A percentile compares a stretch with the other conserved stretches of the same genome.
These are phyloP conservation scores for Waltergamsia citrina DNA, from an alignment of 2,329 filamentous ascomycete genomes.

Conservation along the genomic window DNA sequence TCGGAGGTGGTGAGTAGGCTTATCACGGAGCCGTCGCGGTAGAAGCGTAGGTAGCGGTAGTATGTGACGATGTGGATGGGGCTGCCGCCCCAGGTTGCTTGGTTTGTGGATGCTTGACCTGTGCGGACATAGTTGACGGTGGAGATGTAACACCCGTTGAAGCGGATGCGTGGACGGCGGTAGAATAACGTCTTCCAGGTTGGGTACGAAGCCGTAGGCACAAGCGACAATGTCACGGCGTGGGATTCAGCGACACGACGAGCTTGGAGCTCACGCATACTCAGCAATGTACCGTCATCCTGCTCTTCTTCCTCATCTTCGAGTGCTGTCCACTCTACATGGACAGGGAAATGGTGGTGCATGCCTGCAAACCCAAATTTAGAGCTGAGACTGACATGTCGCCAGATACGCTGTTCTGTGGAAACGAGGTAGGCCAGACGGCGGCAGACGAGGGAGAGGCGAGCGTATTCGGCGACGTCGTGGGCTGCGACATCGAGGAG, in stretches of 20 bases:
- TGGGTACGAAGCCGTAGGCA: slow-evolving; percentile 31
- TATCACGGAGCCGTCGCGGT: slow-evolving; percentile 77
- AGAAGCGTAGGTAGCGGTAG: slow-evolving; percentile 93
- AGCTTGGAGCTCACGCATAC: slow-evolving; percentile 24
- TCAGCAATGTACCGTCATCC: slow-evolving; percentile 19
- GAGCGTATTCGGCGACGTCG: slow-evolving; percentile 70
- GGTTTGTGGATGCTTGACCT: slow-evolving; percentile 62
- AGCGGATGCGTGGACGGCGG: slow-evolving; percentile 74
- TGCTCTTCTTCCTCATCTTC: slow-evolving; percentile 18
- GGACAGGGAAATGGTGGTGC: slow-evolving; percentile 68
- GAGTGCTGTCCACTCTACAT: slow-evolving; percentile 45
- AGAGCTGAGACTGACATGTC: slow-evolving; percentile 56
- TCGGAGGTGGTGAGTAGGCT: slow-evolving; percentile 73
- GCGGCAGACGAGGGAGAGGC: slow-evolving; percentile 75
- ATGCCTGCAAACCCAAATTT: slow-evolving; percentile 76
- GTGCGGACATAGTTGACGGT: slow-evolving; percentile 91
- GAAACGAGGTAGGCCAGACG: slow-evolving; percentile 75
- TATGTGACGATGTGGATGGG: slow-evolving; percentile 96
- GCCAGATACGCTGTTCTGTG: slow-evolving; percentile 83
- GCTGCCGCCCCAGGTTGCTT: slow-evolving; percentile 59
- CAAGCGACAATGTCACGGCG: slow-evolving; percentile 28
- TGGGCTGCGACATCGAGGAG: slow-evolving; percentile 59
- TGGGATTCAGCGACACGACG: slow-evolving; percentile 20
- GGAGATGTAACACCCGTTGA: slow-evolving; percentile 92
- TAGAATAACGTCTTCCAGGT: slow-evolving; percentile 67